Conservation (phyloP, 2,329 filamentous ascomycete genomes). For the Didymella segeticola region DNA sequence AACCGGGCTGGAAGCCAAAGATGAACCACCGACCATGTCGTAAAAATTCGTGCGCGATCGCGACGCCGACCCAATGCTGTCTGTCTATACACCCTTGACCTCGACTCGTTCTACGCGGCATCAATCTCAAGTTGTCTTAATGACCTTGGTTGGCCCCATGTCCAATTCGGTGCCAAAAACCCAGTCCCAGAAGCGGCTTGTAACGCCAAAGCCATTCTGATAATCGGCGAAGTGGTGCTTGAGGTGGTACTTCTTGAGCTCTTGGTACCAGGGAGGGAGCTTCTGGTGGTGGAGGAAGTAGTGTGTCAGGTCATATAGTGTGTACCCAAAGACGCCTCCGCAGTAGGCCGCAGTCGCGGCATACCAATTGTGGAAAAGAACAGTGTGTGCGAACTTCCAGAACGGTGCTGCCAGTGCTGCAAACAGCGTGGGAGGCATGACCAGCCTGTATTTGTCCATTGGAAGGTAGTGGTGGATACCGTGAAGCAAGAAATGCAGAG, state of each 20-base stretch:
- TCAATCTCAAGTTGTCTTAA: slow-evolving; percentile 49
- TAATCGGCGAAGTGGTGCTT: slow-evolving; percentile 98
- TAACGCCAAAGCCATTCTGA: slow-evolving; percentile 96
- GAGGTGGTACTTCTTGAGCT: slow-evolving; percentile 96
- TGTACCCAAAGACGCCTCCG: slow-evolving; percentile 92
- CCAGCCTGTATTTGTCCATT: slow-evolving; percentile 97
- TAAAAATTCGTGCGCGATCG: slow-evolving; percentile 5
- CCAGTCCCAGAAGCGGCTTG: slow-evolving; percentile 92
- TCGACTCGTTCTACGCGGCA: neutral
- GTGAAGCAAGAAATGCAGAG: slow-evolving; percentile 89
- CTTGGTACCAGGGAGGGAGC: slow-evolving; percentile 86
- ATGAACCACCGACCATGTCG: neutral
- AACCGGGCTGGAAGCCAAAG: neutral
- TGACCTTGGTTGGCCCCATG: slow-evolving; percentile 56
- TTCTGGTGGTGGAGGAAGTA: slow-evolving; percentile 98
- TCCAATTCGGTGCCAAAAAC: slow-evolving; percentile 88
- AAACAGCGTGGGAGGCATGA: slow-evolving; percentile 95
- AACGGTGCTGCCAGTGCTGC: slow-evolving; percentile 83
- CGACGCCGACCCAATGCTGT: slow-evolving; percentile 9
- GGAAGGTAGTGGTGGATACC: slow-evolving; percentile 98
- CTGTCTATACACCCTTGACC: slow-evolving; percentile 6
- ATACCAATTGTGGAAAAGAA: slow-evolving; percentile 88
- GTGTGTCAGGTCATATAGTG: slow-evolving; percentile 96
- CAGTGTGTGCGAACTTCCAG: slow-evolving; percentile 83
- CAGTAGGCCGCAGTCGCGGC: slow-evolving; percentile 79